Conservation (phyloP, 2,329 filamentous ascomycete genomes). For the Colletotrichum brevisporum region DNA sequence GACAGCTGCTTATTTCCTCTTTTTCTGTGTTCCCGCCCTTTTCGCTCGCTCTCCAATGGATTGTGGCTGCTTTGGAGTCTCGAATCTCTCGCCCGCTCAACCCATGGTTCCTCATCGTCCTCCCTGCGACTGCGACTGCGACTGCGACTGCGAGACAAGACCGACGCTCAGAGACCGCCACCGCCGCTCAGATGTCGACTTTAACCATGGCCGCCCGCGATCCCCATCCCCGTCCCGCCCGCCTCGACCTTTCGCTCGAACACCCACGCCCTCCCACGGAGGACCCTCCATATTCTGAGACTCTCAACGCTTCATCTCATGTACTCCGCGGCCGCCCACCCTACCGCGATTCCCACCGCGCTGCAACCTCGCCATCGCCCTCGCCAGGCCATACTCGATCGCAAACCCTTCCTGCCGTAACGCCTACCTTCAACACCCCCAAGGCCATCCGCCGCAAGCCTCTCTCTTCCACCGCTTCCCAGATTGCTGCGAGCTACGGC, state of each 20-base stretch:
- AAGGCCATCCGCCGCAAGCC: slow-evolving; percentile 71
- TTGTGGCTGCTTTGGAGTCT: slow-evolving; percentile 10
- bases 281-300: slow-evolving; percentile 40
- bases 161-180: slow-evolving; percentile 36
- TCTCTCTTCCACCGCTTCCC: slow-evolving; percentile 68
- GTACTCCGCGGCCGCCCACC: slow-evolving; percentile 32
- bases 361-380: slow-evolving; percentile 43
- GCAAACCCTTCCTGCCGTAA: slow-evolving; percentile 38
- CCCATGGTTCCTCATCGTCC: slow-evolving; percentile 24
- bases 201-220: slow-evolving; percentile 39
- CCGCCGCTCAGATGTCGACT: slow-evolving; percentile 37
- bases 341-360: slow-evolving; percentile 36
- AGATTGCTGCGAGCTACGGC: slow-evolving; percentile 64
- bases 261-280: slow-evolving; percentile 31
- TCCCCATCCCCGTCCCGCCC: slow-evolving; percentile 33
- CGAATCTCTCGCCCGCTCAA: slow-evolving; percentile 24
- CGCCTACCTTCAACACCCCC: slow-evolving; percentile 29
- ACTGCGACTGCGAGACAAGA: slow-evolving; percentile 32
- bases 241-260: slow-evolving; percentile 38
- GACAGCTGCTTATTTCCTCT: slow-evolving; percentile 39
- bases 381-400: slow-evolving; percentile 42
- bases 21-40: slow-evolving; percentile 15
- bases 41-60: slow-evolving; percentile 38
- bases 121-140: too few species aligned
- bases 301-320: slow-evolving; percentile 42